phyloP scores from a whole-genome alignment of 495 filamentous ascomycete genomes.

The Lasiosphaeria hispida region DNA sequence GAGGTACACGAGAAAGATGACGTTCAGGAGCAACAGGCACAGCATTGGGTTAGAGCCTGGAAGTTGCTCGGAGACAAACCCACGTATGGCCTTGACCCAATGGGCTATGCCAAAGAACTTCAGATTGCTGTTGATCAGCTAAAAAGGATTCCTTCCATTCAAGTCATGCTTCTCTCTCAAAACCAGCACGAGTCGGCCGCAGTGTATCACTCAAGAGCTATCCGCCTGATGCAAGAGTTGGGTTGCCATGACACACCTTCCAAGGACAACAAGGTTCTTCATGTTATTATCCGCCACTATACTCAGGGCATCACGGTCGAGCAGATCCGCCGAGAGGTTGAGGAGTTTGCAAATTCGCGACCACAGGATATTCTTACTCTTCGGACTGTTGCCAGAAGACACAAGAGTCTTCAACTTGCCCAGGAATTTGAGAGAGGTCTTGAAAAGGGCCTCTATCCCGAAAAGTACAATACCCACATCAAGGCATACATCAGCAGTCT shows the following conservation, averaged over 20 bases:
- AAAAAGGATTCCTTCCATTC: conserved; percentile 45
- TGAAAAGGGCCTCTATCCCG: conserved; percentile 36
- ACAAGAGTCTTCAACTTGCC: conserved; percentile 48
- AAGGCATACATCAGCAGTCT: conserved; percentile 41
- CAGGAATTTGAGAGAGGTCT: conserved; percentile 48
- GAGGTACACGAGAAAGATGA: conserved; percentile 32
- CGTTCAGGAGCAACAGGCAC: conserved; percentile 33
- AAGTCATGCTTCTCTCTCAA: conserved; percentile 47
- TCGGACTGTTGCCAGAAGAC: conserved; percentile 37
- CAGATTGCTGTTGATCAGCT: conserved; percentile 40
- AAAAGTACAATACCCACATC: conserved; percentile 29
- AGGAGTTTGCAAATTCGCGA: conserved; percentile 28
- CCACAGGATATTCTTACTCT: conserved; percentile 18
- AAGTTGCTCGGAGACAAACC: conserved; percentile 33
- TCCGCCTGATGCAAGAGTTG: conserved; percentile 36
- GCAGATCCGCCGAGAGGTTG: conserved; percentile 35
- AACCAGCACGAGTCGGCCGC: conserved; percentile 43
- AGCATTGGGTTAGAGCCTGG: conserved; percentile 40
- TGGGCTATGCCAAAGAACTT: conserved; percentile 47
- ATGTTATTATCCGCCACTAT: conserved; percentile 38
- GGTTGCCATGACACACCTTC: conserved; percentile 18
- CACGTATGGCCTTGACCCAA: conserved; percentile 35
- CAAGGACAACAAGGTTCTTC: conserved; percentile 15
- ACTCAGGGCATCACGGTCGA: conserved; percentile 42
- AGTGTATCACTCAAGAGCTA: conserved; percentile 42